Evolutionary conservation across 2,329 filamentous ascomycete genomes (phyloP).

Genomic region (Thelonectria discophora): DNA sequence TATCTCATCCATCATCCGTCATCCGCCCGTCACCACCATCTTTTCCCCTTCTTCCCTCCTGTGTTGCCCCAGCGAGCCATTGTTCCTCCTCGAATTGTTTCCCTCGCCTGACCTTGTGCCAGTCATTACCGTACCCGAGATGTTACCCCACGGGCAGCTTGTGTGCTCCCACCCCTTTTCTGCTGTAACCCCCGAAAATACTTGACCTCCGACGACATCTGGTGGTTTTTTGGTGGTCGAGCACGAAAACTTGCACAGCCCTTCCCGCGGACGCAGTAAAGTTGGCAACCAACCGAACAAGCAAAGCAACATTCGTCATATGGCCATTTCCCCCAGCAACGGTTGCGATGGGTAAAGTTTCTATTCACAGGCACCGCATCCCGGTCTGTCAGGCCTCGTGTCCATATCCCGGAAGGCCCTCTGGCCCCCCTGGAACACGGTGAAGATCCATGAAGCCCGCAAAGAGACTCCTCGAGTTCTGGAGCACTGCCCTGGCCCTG

Average conservation of each 20-base stretch:
- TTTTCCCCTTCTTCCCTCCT: not conserved
- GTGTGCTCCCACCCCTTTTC: constrained; percentile 19
- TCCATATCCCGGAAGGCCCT: constrained; percentile 17
- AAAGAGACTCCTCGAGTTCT: not conserved
- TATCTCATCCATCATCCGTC: not conserved
- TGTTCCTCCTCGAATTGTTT: constrained; percentile 1
- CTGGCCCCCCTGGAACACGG: constrained; percentile 21
- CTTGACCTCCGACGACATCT: constrained; percentile 10
- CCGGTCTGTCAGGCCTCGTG: constrained; percentile 25
- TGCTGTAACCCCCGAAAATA: constrained; percentile 20
- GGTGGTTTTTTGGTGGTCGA: not conserved
- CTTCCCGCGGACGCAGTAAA: not conserved
- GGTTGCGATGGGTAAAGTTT: constrained; percentile 18
- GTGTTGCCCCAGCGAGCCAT: not conserved
- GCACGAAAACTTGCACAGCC: not conserved
- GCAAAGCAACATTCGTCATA: constrained; percentile 17
- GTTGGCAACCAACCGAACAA: constrained; percentile 6
- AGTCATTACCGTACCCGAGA: constrained; percentile 9
- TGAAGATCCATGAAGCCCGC: constrained; percentile 26
- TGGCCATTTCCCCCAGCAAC: constrained; percentile 18
- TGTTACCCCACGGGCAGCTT: constrained; percentile 31
- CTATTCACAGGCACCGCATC: constrained; percentile 23
- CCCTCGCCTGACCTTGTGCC: constrained; percentile 13
- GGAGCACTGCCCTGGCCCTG: constrained; percentile 24
- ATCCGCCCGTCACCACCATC: constrained; percentile 7